Evolutionary conservation across 2,329 filamentous ascomycete species (phyloP).

Genomic region (Aquanectria penicillioides): DNA sequence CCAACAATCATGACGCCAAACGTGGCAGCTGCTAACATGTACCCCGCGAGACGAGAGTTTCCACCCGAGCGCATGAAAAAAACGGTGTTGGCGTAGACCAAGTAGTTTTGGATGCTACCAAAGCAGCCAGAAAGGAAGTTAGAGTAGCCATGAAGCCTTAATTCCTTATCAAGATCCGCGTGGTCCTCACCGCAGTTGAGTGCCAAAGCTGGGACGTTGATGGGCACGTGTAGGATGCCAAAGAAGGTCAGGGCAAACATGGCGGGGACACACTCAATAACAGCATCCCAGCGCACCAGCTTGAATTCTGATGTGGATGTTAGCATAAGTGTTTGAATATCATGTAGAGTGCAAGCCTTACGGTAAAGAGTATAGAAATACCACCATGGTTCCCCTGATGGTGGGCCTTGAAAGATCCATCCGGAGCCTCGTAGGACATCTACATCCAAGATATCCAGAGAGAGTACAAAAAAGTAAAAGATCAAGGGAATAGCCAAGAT

Average conservation of each 20-base stretch:
- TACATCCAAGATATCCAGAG: constrained; percentile 74
- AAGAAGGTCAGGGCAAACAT: constrained; percentile 99
- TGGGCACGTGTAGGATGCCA: constrained; percentile 94
- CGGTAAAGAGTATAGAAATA: constrained; percentile 97
- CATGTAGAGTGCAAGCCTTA: constrained; percentile 55
- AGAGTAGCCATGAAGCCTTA: constrained; percentile 91
- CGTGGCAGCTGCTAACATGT: constrained; percentile 84
- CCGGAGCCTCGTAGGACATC: constrained; percentile 75
- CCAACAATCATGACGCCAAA: constrained; percentile 85
- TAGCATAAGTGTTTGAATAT: neutral
- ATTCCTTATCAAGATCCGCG: constrained; percentile 87
- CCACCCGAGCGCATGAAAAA: constrained; percentile 95
- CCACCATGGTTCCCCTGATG: constrained; percentile 91
- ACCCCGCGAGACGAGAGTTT: constrained; percentile 84
- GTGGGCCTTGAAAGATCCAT: constrained; percentile 92
- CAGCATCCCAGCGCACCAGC: constrained; percentile 83
- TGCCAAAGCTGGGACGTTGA: constrained; percentile 94
- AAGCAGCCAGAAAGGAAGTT: constrained; percentile 88
- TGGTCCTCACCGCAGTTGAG: constrained; percentile 93
- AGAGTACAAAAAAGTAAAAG: constrained; percentile 82
- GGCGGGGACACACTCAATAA: constrained; percentile 86
- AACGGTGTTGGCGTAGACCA: constrained; percentile 98
- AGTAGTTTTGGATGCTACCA: constrained; percentile 95
- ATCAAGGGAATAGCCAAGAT: constrained; percentile 81
- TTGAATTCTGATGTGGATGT: constrained; percentile 71